phyloP scores from a whole-genome alignment of 768 basidiomycete species.

The Leccinum imitatum region DNA sequence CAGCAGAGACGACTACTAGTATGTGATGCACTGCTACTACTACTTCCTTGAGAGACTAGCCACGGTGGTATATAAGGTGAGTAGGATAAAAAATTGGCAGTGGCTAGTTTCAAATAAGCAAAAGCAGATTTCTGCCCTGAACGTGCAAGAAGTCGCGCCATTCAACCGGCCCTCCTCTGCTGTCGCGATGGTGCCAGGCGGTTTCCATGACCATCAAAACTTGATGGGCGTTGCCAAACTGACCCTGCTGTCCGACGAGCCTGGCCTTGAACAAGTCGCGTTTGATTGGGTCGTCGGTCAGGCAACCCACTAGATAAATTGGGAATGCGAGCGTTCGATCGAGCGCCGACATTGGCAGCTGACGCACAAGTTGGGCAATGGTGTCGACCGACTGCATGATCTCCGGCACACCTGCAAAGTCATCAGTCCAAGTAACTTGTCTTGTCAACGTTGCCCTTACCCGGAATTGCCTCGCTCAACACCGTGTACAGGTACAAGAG shows the following conservation, averaged over 20 bases:
- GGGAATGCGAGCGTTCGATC: constrained; percentile 75
- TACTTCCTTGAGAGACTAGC: neutral
- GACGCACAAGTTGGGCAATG: constrained; percentile 52
- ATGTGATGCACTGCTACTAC: constrained; percentile 16
- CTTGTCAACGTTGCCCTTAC: constrained; percentile 39
- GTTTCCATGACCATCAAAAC: constrained; percentile 63
- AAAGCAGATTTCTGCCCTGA: constrained; percentile 30
- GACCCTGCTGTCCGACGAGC: constrained; percentile 52
- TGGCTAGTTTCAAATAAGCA: constrained; percentile 29
- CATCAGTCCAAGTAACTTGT: constrained; percentile 1
- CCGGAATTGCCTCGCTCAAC: constrained; percentile 65
- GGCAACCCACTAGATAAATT: constrained; percentile 68
- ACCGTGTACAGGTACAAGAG: constrained; percentile 70
- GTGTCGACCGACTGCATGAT: constrained; percentile 56
- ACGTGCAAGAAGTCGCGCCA: constrained; percentile 53
- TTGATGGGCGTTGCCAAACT: constrained; percentile 60
- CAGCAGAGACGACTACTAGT: constrained; percentile 11
- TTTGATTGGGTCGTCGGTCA: constrained; percentile 62
- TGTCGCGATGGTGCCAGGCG: constrained; percentile 68
- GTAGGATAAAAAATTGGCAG: constrained; percentile 13
- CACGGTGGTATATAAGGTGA: constrained; percentile 16
- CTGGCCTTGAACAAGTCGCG: constrained; percentile 60
- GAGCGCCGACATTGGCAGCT: constrained; percentile 54
- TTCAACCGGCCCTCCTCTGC: constrained; percentile 51
- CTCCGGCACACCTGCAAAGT: constrained; percentile 62